These are phyloP conservation scores for Paramecium primaurelia DNA, from an alignment of 73 alveolate genomes.

Conservation along the genomic window DNA sequence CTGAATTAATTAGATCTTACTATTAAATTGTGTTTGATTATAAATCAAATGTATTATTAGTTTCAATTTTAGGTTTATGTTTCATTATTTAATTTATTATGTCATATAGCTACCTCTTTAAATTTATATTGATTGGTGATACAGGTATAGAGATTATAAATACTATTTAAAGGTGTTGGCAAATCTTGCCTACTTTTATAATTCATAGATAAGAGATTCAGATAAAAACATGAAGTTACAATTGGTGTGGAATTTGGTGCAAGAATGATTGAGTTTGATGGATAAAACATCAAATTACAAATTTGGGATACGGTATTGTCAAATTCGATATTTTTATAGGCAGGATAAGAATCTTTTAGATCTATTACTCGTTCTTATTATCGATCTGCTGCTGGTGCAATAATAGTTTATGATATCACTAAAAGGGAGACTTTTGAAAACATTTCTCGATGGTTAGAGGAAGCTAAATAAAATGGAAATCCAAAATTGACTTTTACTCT, in stretches of 20 bases:
- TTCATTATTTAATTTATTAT: constrained; percentile 10
- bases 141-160: constrained; percentile 55
- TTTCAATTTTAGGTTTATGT: background rate
- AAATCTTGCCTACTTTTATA: constrained; percentile 90
- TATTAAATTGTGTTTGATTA: background rate
- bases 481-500: constrained; percentile 81
- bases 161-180: constrained; percentile 80
- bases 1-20: background rate
- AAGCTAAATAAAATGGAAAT: constrained; percentile 84
- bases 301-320: constrained; percentile 93
- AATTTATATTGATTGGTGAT: constrained; percentile 83
- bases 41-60: background rate
- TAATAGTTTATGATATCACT: constrained; percentile 93
- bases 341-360: constrained; percentile 92
- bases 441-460: constrained; percentile 85
- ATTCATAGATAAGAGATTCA: constrained; percentile 90
- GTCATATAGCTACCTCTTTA: constrained; percentile 81
- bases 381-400: constrained; percentile 91
- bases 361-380: constrained; percentile 89
- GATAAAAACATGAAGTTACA: constrained; percentile 86
- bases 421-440: constrained; percentile 75
- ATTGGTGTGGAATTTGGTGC: constrained; percentile 97
- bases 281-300: constrained; percentile 77
- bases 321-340: constrained; percentile 46
- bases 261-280: constrained; percentile 74